Conservation (phyloP, 805 yeast genomes). For the Saccharomyces kudriavzevii region DNA sequence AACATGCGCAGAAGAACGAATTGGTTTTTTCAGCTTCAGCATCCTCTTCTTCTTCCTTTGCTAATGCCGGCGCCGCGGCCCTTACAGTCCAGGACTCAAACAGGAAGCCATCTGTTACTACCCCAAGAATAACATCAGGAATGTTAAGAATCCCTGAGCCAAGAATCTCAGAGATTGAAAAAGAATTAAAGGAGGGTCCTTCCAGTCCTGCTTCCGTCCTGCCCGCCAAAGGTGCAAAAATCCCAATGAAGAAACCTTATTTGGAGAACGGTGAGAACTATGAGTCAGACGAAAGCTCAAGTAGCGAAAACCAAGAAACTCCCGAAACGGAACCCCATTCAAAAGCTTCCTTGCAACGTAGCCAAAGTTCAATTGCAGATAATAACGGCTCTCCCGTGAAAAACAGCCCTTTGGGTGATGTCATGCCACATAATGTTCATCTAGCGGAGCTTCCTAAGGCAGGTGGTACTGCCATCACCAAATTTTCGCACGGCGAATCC, state of each 20-base stretch:
- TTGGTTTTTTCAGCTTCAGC: not conserved
- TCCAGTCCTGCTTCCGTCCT: slow-evolving; percentile 31
- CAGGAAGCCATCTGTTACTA: slow-evolving; percentile 7
- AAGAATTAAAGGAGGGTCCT: slow-evolving; percentile 33
- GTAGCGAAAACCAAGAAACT: not conserved
- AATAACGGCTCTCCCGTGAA: slow-evolving; percentile 27
- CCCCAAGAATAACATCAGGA: slow-evolving; percentile 36
- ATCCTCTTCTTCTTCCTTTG: not conserved
- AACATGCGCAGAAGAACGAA: slow-evolving; percentile 5
- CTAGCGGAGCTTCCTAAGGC: slow-evolving; percentile 24
- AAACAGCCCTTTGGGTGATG: slow-evolving; percentile 15
- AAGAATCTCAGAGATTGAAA: slow-evolving; percentile 34
- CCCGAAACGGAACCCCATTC: not conserved
- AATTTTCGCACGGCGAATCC: not conserved
- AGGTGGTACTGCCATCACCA: not conserved
- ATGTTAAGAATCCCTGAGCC: slow-evolving; percentile 40
- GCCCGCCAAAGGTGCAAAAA: slow-evolving; percentile 28
- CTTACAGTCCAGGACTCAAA: not conserved
- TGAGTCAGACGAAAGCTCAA: not conserved
- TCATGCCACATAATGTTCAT: slow-evolving; percentile 17
- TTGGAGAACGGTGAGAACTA: slow-evolving; percentile 7
- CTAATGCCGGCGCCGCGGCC: not conserved
- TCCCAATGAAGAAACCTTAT: slow-evolving; percentile 31
- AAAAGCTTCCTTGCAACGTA: slow-evolving; percentile 9
- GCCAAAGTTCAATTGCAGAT: slow-evolving; percentile 28